Percentiles rank a stretch among this genome's conserved stretches.
phyloP scores from a whole-genome alignment of 129 eudicot genomes.

The Flaveria linearis region DNA sequence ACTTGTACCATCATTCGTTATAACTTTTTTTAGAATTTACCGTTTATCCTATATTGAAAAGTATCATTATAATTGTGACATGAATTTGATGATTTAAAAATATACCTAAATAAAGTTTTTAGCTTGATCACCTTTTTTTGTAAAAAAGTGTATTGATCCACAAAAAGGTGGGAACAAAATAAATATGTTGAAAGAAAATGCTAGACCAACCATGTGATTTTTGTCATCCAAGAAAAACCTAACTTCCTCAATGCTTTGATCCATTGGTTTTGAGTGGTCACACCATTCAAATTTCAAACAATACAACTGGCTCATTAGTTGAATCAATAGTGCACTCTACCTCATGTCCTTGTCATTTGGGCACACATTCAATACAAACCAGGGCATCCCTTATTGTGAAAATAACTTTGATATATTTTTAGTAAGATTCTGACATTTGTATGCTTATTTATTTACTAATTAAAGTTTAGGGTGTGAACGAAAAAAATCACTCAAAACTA shows the following conservation, averaged over 20 bases:
- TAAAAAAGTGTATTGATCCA: neutral
- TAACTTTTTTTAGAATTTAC: no score
- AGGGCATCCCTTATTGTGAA: slow-evolving; percentile 20
- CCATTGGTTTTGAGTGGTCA: slow-evolving; percentile 37
- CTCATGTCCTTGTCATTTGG: slow-evolving; percentile 46
- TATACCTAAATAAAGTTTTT: neutral
- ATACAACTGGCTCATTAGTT: slow-evolving; percentile 29
- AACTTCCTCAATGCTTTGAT: slow-evolving; percentile 26
- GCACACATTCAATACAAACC: slow-evolving; percentile 9
- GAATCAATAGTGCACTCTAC: slow-evolving; percentile 34
- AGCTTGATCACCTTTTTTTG: neutral
- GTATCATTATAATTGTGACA: neutral
- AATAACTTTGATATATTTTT: neutral
- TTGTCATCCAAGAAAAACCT: slow-evolving; percentile 36
- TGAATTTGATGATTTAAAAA: neutral
- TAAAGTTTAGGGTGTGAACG: no score
- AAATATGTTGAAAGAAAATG: slow-evolving; percentile 24
- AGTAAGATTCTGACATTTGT: neutral
- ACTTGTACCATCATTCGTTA: no score
- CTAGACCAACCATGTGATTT: slow-evolving; percentile 43
- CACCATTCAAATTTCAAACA: slow-evolving; percentile 27
- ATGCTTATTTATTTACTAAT: no score
- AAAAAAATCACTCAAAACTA: no score
- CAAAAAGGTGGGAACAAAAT: slow-evolving; percentile 10
- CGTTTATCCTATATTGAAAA: no score